A percentile compares a stretch with the other conserved stretches of the same genome.
Conservation (phyloP, 163 green algal genomes). For the Scenedesmus sp. region DNA sequence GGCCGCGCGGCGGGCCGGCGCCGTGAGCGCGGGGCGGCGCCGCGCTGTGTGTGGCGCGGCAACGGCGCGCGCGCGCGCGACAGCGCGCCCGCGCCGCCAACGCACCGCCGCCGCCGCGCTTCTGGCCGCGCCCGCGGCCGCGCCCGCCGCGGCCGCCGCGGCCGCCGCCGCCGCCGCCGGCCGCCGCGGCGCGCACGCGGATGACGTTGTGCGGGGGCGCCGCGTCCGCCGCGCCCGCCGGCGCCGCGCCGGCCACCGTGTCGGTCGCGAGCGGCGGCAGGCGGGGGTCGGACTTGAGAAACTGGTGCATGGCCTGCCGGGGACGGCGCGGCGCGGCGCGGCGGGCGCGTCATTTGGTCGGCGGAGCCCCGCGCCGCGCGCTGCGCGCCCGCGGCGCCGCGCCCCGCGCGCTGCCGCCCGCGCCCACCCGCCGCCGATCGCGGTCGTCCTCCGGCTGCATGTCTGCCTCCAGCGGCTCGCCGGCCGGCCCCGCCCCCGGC, state of each 20-base stretch:
- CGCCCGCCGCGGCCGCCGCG: constrained; percentile 15
- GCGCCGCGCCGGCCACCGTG: constrained; percentile 42
- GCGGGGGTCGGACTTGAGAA: constrained; percentile 66
- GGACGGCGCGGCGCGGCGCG: too few species aligned
- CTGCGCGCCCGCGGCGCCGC: too few species aligned
- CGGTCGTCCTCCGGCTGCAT: too few species aligned
- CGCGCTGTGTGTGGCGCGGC: too few species aligned
- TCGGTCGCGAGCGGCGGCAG: constrained; percentile 65
- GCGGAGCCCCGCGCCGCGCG: too few species aligned
- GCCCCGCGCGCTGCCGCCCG: too few species aligned
- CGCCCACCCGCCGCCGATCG: too few species aligned
- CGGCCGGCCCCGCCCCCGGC: not conserved
- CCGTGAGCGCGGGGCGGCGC: too few species aligned
- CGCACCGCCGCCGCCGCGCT: too few species aligned
- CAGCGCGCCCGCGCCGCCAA: too few species aligned
- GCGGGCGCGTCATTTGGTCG: too few species aligned
- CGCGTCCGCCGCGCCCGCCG: constrained; percentile 3
- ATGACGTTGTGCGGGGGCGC: constrained; percentile 2
- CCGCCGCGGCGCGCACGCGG: not conserved
- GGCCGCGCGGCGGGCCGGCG: constrained; percentile 23
- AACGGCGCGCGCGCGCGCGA: too few species aligned
- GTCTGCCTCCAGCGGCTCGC: constrained; percentile 49
- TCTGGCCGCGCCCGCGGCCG: constrained; percentile 2
- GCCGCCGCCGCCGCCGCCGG: not conserved
- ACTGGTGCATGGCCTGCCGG: constrained; percentile 69